These are phyloP conservation scores for Suillus plorans DNA, from an alignment of 768 basidiomycete genomes.

Conservation along the genomic window DNA sequence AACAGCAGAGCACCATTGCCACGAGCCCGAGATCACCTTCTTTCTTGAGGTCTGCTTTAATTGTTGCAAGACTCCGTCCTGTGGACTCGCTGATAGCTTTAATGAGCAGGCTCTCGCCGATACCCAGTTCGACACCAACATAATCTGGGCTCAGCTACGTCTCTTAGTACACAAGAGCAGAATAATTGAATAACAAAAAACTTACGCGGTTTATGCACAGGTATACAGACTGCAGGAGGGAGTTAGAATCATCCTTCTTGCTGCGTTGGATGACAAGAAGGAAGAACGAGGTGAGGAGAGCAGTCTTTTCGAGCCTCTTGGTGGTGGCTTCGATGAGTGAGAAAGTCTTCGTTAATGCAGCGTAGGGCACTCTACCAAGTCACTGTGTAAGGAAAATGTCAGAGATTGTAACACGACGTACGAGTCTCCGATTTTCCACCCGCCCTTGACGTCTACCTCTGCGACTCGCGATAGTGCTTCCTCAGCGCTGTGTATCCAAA, in stretches of 20 bases:
- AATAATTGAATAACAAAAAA: neutral
- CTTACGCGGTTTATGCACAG: slow-evolving; percentile 92
- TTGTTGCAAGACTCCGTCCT: slow-evolving; percentile 75
- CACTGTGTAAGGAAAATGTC: slow-evolving; percentile 1
- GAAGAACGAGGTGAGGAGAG: slow-evolving; percentile 85
- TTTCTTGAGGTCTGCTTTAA: slow-evolving; percentile 91
- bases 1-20: slow-evolving; percentile 61
- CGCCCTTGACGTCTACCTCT: slow-evolving; percentile 76
- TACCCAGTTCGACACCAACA: slow-evolving; percentile 91
- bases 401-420: slow-evolving; percentile 39
- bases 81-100: slow-evolving; percentile 96
- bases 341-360: slow-evolving; percentile 87
- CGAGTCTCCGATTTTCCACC: slow-evolving; percentile 86
- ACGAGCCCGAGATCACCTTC: slow-evolving; percentile 96
- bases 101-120: slow-evolving; percentile 90
- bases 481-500: slow-evolving; percentile 48
- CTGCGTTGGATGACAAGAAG: slow-evolving; percentile 88
- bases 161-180: slow-evolving; percentile 5
- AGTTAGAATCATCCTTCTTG: slow-evolving; percentile 66
- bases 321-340: slow-evolving; percentile 90
- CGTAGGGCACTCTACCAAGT: slow-evolving; percentile 79
- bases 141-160: slow-evolving; percentile 90
- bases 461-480: slow-evolving; percentile 56
- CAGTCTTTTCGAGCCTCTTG: slow-evolving; percentile 90
- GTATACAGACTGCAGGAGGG: slow-evolving; percentile 87